Conservation (phyloP, 1,284 basidiomycete species). For the Naganishia sp. region DNA sequence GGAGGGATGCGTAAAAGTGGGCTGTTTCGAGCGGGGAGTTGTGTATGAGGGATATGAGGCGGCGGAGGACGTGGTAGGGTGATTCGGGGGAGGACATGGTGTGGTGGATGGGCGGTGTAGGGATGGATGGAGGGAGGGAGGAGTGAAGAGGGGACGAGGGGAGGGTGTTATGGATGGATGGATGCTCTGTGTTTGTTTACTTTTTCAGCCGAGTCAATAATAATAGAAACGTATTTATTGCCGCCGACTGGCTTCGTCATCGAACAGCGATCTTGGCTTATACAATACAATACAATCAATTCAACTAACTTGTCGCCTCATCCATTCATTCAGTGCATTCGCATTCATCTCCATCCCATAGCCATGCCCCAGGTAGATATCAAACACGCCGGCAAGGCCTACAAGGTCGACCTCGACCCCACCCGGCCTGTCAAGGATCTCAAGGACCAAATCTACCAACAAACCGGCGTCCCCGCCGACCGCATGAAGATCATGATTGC, state of each 20-base stretch:
- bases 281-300: too few relatives aligned
- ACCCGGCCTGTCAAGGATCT: conserved; percentile 65
- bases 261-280: not conserved
- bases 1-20: conserved; percentile 30
- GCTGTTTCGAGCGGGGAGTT: conserved; percentile 30
- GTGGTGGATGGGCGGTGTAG: not conserved
- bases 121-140: not conserved
- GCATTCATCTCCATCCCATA: not conserved
- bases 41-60: conserved; percentile 33
- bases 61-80: conserved; percentile 33
- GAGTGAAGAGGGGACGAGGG: too few relatives aligned
- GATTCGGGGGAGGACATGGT: conserved; percentile 23
- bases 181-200: too few relatives aligned
- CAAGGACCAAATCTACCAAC: conserved; percentile 77
- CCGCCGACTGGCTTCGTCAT: too few relatives aligned
- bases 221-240: too few relatives aligned
- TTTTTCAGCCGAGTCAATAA: too few relatives aligned
- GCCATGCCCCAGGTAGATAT: conserved; percentile 63
- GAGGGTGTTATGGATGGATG: not conserved
- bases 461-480: conserved; percentile 82
- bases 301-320: too few relatives aligned
- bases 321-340: too few relatives aligned
- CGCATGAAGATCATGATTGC: conserved; percentile 98
- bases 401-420: conserved; percentile 57
- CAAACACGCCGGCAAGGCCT: conserved; percentile 85